These are phyloP conservation scores for Capsicum chinense DNA, from an alignment of 257 asterid species.

Conservation along the genomic window DNA sequence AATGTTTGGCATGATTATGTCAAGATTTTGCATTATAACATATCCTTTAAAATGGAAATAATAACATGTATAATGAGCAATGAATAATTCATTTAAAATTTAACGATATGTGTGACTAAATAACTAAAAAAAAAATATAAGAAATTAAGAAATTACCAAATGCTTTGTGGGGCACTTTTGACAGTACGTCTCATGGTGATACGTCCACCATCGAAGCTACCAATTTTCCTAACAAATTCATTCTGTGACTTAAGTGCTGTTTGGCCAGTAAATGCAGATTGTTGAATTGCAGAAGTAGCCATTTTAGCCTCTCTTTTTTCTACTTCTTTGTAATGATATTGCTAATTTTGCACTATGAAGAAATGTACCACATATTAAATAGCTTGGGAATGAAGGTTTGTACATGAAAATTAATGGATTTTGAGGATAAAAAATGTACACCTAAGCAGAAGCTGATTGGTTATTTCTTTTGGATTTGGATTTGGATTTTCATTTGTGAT, in stretches of 20 bases:
- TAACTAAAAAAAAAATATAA: not conserved
- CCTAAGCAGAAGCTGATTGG: conserved; percentile 61
- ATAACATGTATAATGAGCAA: no score
- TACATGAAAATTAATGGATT: conserved; percentile 34
- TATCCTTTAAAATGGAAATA: no score
- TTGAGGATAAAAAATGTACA: conserved; percentile 52
- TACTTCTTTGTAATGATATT: conserved; percentile 18
- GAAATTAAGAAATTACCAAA: conserved; percentile 53
- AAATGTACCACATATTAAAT: not conserved
- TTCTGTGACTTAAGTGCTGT: conserved; percentile 66
- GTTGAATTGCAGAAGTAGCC: conserved; percentile 79
- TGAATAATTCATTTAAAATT: no score
- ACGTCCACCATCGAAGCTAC: conserved; percentile 62
- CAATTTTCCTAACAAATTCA: conserved; percentile 68
- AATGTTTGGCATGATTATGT: no score
- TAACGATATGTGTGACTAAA: no score
- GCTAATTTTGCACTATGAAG: not conserved
- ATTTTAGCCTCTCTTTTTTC: conserved; percentile 14
- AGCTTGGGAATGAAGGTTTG: conserved; percentile 2
- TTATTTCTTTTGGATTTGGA: conserved; percentile 25
- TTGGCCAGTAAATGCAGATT: conserved; percentile 74
- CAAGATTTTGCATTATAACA: no score
- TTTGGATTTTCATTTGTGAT: conserved; percentile 44
- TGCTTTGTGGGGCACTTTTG: conserved; percentile 82
- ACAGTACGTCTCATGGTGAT: conserved; percentile 91